A percentile compares a stretch with the other conserved stretches of the same genome.
Conservation (phyloP, 2,329 filamentous ascomycete species). For the Aspergillus felis region DNA sequence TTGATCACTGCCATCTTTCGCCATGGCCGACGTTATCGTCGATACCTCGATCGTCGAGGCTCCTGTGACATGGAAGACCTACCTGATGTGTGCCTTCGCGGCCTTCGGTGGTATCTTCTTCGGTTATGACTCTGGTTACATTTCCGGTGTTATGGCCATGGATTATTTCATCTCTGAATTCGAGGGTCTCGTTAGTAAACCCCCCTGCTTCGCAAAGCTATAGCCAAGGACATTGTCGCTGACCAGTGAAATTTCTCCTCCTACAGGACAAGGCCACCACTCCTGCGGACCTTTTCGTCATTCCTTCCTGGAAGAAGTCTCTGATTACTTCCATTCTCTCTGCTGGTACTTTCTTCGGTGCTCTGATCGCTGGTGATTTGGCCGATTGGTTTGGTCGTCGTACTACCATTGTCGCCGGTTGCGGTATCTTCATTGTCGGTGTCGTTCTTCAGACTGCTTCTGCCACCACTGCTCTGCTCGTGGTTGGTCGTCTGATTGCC, state of each 20-base stretch:
- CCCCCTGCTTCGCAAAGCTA: not conserved
- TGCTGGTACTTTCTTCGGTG: constrained; percentile 72
- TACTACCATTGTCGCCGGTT: constrained; percentile 68
- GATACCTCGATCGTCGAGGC: constrained; percentile 56
- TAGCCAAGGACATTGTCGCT: not conserved
- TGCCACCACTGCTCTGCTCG: constrained; percentile 56
- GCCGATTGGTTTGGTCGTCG: constrained; percentile 65
- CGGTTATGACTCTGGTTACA: constrained; percentile 57
- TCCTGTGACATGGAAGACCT: constrained; percentile 56
- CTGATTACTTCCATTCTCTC: constrained; percentile 75
- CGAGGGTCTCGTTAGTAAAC: constrained; percentile 28
- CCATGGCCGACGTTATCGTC: constrained; percentile 35
- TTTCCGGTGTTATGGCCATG: constrained; percentile 51
- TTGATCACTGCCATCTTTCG: constrained; percentile 1
- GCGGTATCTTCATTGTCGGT: constrained; percentile 66
- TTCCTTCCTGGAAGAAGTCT: constrained; percentile 51
- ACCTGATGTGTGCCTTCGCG: constrained; percentile 58
- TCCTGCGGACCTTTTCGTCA: constrained; percentile 33
- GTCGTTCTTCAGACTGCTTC: constrained; percentile 63
- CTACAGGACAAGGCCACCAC: constrained; percentile 25
- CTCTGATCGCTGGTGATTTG: constrained; percentile 71
- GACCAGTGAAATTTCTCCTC: not conserved
- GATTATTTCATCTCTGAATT: constrained; percentile 44
- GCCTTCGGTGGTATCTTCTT: constrained; percentile 60
- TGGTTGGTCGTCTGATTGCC: constrained; percentile 69